Evolutionary conservation across 2,329 filamentous ascomycete genomes (phyloP), one percentile per base, ranked within the genome.

Genomic region (Fusarium burgessii): DNA sequence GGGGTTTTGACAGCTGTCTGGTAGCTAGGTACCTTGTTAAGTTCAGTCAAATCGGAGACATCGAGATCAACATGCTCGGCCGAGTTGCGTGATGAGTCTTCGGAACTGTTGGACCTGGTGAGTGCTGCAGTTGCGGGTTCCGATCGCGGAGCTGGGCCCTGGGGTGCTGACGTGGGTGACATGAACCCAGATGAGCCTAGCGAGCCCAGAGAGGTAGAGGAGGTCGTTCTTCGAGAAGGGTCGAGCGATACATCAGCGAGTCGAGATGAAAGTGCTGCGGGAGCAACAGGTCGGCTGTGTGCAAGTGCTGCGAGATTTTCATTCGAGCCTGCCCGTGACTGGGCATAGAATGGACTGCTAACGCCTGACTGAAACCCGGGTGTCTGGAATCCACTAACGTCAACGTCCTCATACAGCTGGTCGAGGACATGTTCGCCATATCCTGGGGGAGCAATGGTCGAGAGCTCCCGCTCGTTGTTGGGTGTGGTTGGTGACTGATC

Each of bases 351-450:
- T 0, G 96, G 96, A 38, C 94, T 98, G 78, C 89, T 94, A 62
- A 93, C 87, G n/a, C 91, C 91, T 58, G 93, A 91, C 83, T 85
- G 88, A 38, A 89, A 84, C 2, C 87, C 90, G 2, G 93, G 92
- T 0, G 93, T 95, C 81, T 94, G 91, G 78, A 95, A 92, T n/a
- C 93, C 93, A 57, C 87, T 90, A 12, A 89, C 87, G 74, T 97
- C 93, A 62, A 98, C 88, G 68, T 95, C 93, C 73, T 94, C 93
- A 81, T 97, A 99, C 3, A 98, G 86, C 78, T 93, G 91, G 79
- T 99, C 96, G 29, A 98, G 89, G 46, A 93, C 88, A 80, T 98
- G 96, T 76, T 95, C 90, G 65, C 94, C 94, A 76, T 99, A 99
- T 41, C 94, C 90, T 1, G 96, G 96, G n/a, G 96, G 96, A 14